Evolutionary conservation across 345 rosid genomes (phyloP).

Genomic region (Kandelia obovata): DNA sequence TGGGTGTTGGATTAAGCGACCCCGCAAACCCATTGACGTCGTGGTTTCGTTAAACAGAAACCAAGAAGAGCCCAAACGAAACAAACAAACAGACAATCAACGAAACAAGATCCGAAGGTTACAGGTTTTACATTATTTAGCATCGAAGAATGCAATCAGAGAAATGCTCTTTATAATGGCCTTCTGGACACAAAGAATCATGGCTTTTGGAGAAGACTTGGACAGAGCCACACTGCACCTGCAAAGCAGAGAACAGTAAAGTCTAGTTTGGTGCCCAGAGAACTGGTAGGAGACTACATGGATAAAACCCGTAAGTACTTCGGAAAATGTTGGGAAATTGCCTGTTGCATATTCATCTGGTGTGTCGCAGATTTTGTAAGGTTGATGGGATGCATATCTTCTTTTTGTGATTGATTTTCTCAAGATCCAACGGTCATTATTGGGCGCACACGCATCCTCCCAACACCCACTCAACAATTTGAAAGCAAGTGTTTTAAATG

Average conservation of each 20-base stretch:
- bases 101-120: neutral
- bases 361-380: too few relatives aligned
- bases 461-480: too few relatives aligned
- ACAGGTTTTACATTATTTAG: neutral
- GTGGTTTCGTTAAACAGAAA: slow-evolving; percentile 10
- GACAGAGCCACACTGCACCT: slow-evolving; percentile 10
- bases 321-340: neutral
- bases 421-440: too few relatives aligned
- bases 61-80: neutral
- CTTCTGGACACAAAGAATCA: neutral
- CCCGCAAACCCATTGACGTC: slow-evolving; percentile 36
- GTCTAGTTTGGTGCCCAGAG: neutral
- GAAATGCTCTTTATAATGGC: neutral
- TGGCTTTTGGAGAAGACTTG: slow-evolving; percentile 2
- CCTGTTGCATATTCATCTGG: too few relatives aligned
- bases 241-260: too few relatives aligned
- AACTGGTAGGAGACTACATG: slow-evolving; percentile 12
- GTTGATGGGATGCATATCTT: too few relatives aligned
- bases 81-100: neutral
- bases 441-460: too few relatives aligned
- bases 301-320: slow-evolving; percentile 7
- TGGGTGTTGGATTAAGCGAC: slow-evolving; percentile 39
- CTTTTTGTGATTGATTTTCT: too few relatives aligned
- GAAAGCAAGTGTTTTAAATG: too few relatives aligned
- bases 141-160: neutral